Evolutionary conservation across 2,329 filamentous ascomycete species (phyloP), one percentile per base, ranked within the genome.

Genomic region (Akanthomyces dipterigenus): DNA sequence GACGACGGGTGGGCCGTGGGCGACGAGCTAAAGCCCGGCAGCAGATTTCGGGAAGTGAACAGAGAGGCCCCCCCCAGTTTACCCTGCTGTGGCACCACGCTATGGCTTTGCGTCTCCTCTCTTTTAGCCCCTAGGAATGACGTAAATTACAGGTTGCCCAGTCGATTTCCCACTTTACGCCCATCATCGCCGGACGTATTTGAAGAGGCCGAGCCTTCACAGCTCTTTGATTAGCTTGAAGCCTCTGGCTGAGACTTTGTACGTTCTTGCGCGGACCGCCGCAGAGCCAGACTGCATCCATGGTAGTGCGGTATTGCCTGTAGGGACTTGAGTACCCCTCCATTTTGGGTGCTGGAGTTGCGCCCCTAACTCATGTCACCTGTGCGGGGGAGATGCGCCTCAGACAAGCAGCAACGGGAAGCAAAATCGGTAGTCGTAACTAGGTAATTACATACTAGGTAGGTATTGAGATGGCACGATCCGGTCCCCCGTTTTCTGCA

Each of bases 41-140:
- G 54, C 57, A 54, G 51, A 58, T 57, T 57, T 63, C 63, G 62
- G 63, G 63, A 64, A 61, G 26, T 64, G 48, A 51, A n/a, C 16
- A 38, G 18, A 16, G 9, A 9, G 24, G 20, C n/a, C 49, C n/a
- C 20, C 20, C n/a, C 20, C 20, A 7, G 42, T 20, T 48, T 9
- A 22, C 48, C 48, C 48, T 34, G 28, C 8, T 34, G 6, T 46
- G 36, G 36, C 36, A 38, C 36, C 7, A 14, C 36, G 2, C 16
- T 43, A 16, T n/a, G 18, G 40, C 16, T n/a, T n/a, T n/a, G n/a
- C n/a, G n/a, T n/a, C n/a, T n/a, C n/a, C n/a, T n/a, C 5, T 11
- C 16, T 20, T 12, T n/a, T 11, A 46, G 11, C n/a, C 43, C 42
- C 20, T 24, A 24, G 18, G 6, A 22, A 20, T 46, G 43, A 24